Evolutionary conservation across 2,329 filamentous ascomycete genomes (phyloP).

Genomic region (Fusarium hostae): DNA sequence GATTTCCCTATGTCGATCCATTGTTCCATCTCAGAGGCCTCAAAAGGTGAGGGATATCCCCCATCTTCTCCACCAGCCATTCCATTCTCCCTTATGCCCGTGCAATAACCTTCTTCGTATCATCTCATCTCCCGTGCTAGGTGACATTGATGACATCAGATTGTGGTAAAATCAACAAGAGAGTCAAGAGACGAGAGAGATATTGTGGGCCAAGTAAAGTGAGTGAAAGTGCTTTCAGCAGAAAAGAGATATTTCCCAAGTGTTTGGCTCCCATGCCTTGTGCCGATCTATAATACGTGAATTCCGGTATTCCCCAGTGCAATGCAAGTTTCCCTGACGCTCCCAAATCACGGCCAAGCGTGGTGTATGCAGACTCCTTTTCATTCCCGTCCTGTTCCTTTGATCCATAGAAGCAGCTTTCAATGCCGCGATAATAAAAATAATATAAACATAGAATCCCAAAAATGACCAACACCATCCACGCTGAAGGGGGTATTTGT

Average conservation of each 20-base stretch:
- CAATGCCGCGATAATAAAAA: conserved; percentile 22
- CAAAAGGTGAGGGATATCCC: not conserved
- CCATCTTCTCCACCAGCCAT: not conserved
- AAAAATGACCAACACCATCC: conserved; percentile 43
- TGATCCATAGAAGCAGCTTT: conserved; percentile 29
- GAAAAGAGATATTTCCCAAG: conserved; percentile 40
- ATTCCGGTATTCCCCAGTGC: conserved; percentile 37
- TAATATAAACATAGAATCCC: conserved; percentile 35
- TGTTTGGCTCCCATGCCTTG: conserved; percentile 41
- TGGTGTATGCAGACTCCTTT: conserved; percentile 45
- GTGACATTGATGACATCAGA: conserved; percentile 1
- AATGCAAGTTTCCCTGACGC: conserved; percentile 41
- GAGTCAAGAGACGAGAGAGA: conserved; percentile 20
- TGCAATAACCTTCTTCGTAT: not conserved
- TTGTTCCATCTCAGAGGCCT: conserved; percentile 25
- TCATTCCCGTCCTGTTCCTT: conserved; percentile 34
- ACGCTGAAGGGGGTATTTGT: conserved; percentile 48
- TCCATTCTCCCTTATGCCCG: not conserved
- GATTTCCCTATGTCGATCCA: conserved; percentile 35
- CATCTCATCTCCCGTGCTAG: conserved; percentile 7
- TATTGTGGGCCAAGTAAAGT: conserved; percentile 23
- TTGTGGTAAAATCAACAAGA: conserved; percentile 5
- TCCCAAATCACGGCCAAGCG: conserved; percentile 43
- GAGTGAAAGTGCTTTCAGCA: conserved; percentile 33
- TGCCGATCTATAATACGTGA: conserved; percentile 46